Conservation (phyloP, 106 monocot species). For the Phalaenopsis aphrodite region DNA sequence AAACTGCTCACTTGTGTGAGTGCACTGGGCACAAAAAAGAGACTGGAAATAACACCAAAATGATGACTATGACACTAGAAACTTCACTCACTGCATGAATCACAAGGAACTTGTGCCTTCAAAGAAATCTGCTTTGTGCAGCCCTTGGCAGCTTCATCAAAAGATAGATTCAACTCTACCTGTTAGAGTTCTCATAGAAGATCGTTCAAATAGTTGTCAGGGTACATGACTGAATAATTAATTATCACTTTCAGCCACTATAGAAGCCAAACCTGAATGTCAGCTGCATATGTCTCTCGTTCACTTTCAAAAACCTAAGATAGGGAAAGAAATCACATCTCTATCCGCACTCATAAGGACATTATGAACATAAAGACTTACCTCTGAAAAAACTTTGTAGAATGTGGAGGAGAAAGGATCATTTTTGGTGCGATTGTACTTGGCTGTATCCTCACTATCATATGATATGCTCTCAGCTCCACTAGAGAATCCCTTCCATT, state of each 20-base stretch:
- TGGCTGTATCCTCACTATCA: slow-evolving; percentile 25
- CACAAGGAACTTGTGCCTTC: slow-evolving; percentile 37
- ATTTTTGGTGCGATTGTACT: slow-evolving; percentile 15
- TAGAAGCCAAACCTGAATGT: slow-evolving; percentile 47
- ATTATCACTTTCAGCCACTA: slow-evolving; percentile 4
- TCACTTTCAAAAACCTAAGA: slow-evolving; percentile 82
- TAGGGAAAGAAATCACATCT: slow-evolving; percentile 7
- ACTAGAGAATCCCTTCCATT: slow-evolving; percentile 31
- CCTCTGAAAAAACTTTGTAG: slow-evolving; percentile 92
- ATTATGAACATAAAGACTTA: slow-evolving; percentile 17
- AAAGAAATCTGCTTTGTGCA: slow-evolving; percentile 53
- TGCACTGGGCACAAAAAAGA: background rate
- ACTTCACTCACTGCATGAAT: slow-evolving; percentile 51
- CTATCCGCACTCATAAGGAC: slow-evolving; percentile 2
- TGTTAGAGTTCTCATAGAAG: slow-evolving; percentile 14
- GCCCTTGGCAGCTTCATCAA: slow-evolving; percentile 57
- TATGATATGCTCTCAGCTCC: slow-evolving; percentile 35
- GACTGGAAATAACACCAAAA: background rate
- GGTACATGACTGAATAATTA: background rate
- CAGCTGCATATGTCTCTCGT: slow-evolving; percentile 54
- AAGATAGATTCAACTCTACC: slow-evolving; percentile 50
- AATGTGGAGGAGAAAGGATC: slow-evolving; percentile 81
- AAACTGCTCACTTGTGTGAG: background rate
- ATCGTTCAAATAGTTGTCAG: background rate
- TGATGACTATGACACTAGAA: background rate